A percentile compares a stretch with the other conserved stretches of the same genome.
These are phyloP conservation scores for Cladorrhinum sp. DNA, from an alignment of 2,329 filamentous ascomycete species.

Conservation along the genomic window DNA sequence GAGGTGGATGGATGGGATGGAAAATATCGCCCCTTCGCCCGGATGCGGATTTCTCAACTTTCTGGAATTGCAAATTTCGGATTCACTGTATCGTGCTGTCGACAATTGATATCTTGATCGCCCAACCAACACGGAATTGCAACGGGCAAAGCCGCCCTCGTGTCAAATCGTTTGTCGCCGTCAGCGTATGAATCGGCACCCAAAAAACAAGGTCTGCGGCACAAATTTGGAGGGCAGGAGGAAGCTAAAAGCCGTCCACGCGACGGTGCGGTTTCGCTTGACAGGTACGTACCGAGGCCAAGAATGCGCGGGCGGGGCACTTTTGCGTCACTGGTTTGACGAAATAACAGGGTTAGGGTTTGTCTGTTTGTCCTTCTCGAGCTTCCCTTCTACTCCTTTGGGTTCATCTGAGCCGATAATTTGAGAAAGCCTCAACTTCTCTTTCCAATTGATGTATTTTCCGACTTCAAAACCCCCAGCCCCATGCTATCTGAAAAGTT, in stretches of 20 bases:
- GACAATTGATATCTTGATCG: background rate
- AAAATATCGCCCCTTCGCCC: conserved; percentile 1
- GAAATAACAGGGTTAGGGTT: background rate
- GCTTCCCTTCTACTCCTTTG: background rate
- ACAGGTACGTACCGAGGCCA: background rate
- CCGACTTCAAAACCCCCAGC: background rate
- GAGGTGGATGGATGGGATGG: background rate
- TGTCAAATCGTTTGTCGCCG: background rate
- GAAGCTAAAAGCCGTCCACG: background rate
- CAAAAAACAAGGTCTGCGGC: background rate
- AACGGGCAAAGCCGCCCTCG: background rate
- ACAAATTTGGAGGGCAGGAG: conserved; percentile 1
- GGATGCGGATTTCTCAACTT: background rate
- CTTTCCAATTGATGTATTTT: background rate
- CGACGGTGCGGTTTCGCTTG: background rate
- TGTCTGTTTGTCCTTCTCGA: background rate
- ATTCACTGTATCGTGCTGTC: background rate
- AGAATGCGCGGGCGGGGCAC: background rate
- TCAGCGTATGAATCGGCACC: background rate
- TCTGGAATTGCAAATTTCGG: background rate
- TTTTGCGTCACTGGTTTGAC: background rate
- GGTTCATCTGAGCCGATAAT: background rate
- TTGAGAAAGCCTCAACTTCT: background rate
- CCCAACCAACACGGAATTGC: background rate
- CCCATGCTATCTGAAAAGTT: background rate